Evolutionary conservation across 2,329 filamentous ascomycete genomes (phyloP), one percentile per base, ranked within the genome.

Genomic region (Botrytis cinerea): DNA sequence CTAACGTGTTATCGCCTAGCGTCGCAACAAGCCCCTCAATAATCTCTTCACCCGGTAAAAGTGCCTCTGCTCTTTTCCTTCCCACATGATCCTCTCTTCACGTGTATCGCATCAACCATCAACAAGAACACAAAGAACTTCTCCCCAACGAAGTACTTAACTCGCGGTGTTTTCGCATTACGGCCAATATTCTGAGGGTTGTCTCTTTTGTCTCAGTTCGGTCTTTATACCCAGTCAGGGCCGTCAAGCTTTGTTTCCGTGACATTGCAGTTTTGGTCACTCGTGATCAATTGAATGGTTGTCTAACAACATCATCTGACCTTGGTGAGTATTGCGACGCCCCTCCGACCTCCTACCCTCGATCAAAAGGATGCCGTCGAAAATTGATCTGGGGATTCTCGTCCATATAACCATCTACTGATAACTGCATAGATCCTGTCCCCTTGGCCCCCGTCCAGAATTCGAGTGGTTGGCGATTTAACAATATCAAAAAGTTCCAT

Each of bases 61-160:
- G 60, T 25, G 38, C 60, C 38, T n/a, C 38, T n/a, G 60, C 60
- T 62, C 60, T 62, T 62, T 61, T 62, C 35, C 60, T 62, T 62
- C 38, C 60, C 60, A 62, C 60, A 62, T 62, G 60, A 62, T 62
- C 60, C 38, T 62, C 38, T 62, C 60, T 62, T 62, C 60, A 62
- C 60, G 60, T 62, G 60, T 62, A 62, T 62, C 59, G 9, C 28
- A 57, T 57, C 59, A 61, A 38, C 59, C 59, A 61, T 61, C 57
- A 59, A 35, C 60, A n/a, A 35, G 59, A 62, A 62, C 38, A 18
- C 60, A 40, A 40, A n/a, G 60, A 62, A 62, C 60, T 38, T 61
- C 59, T 40, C 18, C 59, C 8, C 18, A 61, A 61, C n/a, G 59
- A 40, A n/a, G 59, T 40, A 40, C 38, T 62, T n/a, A 18, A 18